These are phyloP conservation scores for Kodamaea neixiangensis DNA, from an alignment of 805 yeast genomes.

Conservation along the genomic window DNA sequence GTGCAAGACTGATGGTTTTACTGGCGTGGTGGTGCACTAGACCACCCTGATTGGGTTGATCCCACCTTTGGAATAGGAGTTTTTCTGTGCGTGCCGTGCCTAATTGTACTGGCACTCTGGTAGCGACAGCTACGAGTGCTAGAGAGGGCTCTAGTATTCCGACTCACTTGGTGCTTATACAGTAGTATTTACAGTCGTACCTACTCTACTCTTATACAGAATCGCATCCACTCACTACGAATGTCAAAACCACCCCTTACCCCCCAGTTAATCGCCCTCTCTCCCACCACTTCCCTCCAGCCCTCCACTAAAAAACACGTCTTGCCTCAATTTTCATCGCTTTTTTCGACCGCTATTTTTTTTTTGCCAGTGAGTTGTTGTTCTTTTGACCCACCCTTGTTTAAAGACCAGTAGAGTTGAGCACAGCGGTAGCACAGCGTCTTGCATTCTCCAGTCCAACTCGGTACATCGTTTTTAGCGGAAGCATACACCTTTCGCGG, in stretches of 20 bases:
- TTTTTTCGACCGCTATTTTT: slow-evolving; percentile 2
- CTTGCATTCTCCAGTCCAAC: slow-evolving; percentile 1
- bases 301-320: slow-evolving; percentile 2
- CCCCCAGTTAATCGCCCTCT: neutral
- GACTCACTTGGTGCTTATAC: too few species aligned
- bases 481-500: neutral
- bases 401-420: neutral
- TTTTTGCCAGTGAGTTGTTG: slow-evolving; percentile 4
- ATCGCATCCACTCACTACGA: neutral
- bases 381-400: slow-evolving; percentile 1
- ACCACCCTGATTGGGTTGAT: neutral
- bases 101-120: too few species aligned
- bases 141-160: too few species aligned
- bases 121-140: too few species aligned
- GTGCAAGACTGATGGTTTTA: neutral
- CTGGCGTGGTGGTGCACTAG: neutral
- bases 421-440: neutral
- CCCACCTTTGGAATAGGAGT: neutral
- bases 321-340: slow-evolving; percentile 2
- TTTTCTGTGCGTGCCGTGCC: neutral
- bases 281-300: neutral
- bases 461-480: slow-evolving; percentile 1
- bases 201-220: too few species aligned
- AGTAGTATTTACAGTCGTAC: too few species aligned
- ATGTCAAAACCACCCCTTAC: neutral